phyloP scores from a whole-genome alignment of 345 rosid species.

The Gossypium sturtianum region DNA sequence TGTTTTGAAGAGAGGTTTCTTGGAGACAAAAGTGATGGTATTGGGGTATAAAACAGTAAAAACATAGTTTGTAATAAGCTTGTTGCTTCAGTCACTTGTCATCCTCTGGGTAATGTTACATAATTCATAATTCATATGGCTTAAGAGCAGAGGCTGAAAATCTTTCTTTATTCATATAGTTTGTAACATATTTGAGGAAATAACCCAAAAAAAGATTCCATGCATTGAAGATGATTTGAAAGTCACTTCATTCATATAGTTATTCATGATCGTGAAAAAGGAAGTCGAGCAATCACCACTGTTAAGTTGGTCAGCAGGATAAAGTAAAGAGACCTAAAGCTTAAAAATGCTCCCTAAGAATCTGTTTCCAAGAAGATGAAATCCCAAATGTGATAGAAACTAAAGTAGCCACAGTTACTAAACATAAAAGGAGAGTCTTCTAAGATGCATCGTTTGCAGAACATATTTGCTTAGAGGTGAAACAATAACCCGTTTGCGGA shows the following conservation, averaged over 20 bases:
- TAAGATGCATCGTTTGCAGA: constrained; percentile 50
- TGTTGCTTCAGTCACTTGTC: no score
- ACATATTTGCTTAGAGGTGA: constrained; percentile 44
- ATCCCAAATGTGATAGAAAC: constrained; percentile 46
- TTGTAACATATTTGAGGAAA: no score
- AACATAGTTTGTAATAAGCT: no score
- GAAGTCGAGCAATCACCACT: constrained; percentile 36
- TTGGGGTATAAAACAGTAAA: no score
- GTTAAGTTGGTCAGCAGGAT: constrained; percentile 54
- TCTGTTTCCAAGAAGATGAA: constrained; percentile 42
- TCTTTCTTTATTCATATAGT: no score
- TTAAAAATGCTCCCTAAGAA: constrained; percentile 22
- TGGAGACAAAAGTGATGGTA: no score
- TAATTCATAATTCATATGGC: no score
- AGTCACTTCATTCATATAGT: background rate
- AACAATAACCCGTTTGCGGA: background rate
- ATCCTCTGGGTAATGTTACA: no score
- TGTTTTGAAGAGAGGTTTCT: no score
- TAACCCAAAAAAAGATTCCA: background rate
- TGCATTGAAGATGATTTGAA: background rate
- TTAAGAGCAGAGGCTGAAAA: no score
- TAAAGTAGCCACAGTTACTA: constrained; percentile 39
- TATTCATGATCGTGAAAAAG: constrained; percentile 16
- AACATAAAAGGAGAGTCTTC: constrained; percentile 36
- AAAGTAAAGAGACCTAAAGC: constrained; percentile 60